Evolutionary conservation across 2,329 filamentous ascomycete genomes (phyloP), one percentile per base, ranked within the genome.

Genomic region (Exophiala sp.): DNA sequence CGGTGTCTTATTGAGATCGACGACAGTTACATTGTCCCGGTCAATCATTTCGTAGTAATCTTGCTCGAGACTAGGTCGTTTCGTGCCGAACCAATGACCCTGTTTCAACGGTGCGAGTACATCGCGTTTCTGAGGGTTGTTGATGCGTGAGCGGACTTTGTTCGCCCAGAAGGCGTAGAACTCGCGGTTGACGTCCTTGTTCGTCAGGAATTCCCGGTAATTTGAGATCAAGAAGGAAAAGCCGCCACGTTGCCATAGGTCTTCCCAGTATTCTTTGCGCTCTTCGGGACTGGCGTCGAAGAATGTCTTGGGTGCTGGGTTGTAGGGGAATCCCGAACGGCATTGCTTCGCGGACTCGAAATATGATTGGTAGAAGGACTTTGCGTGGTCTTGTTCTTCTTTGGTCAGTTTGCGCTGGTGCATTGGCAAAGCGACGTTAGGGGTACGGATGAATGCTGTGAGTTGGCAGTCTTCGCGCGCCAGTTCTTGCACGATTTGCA

Each of bases 341-440:
- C 18, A 38, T 7, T 46, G 5, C 18, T 50, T 50, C 8, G 45
- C 45, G 20, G 20, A 24, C 11, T 40, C 62, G 0, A 39, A 41
- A 3, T 39, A 16, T 3, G 42, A 29, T 36, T 34, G 20, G 39
- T 53, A 57, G 35, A 38, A 44, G 14, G 14, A 8, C 18, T 45
- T 42, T 16, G 12, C 33, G 8, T 11, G 11, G 3, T 79, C 68
- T 63, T 85, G 79, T 58, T 80, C 76, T 52, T 75, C 73, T 7
- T 64, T 65, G 1, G 72, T 75, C 29, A 84, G 65, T 0, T 70
- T 50, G 2, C 70, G 68, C 54, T 79, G 75, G 2, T 74, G 71
- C 81, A 88, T 85, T 0, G 83, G 83, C 1, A 87, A 62, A 0
- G 80, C 80, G 5, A 84, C 67, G 59, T 87, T 88, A 0, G 85